phyloP scores from a whole-genome alignment of 2,329 filamentous ascomycete genomes.

The Calonectria pteridis region DNA sequence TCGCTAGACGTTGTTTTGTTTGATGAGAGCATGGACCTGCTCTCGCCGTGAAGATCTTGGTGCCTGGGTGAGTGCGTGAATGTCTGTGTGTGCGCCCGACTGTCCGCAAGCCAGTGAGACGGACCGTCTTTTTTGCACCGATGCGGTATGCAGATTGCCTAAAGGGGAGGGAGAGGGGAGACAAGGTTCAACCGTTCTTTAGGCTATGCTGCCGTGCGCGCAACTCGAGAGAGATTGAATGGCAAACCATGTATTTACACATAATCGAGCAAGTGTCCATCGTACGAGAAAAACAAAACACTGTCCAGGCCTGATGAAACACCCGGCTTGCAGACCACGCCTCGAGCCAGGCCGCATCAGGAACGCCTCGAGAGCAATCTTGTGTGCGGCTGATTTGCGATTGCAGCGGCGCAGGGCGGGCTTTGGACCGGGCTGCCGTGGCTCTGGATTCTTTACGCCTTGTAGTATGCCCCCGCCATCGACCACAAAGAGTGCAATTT shows the following conservation, averaged over 20 bases:
- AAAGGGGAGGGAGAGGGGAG: no score
- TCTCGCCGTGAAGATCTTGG: not conserved
- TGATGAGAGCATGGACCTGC: not conserved
- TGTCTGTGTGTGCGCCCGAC: not conserved
- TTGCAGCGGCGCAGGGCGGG: slow-evolving; percentile 5
- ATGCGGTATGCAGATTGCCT: not conserved
- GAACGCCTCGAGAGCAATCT: not conserved
- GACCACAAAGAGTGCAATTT: slow-evolving; percentile 32
- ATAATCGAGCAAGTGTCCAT: not conserved
- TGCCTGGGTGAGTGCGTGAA: not conserved
- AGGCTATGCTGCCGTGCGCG: not conserved
- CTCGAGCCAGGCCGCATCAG: slow-evolving; percentile 1
- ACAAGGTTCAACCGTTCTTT: not conserved
- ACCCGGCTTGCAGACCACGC: not conserved
- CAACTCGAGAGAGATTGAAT: not conserved
- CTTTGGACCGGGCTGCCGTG: not conserved
- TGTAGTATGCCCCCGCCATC: not conserved
- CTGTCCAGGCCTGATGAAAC: not conserved
- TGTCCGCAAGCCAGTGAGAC: slow-evolving; percentile 1
- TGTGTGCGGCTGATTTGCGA: slow-evolving; percentile 9
- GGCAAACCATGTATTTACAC: not conserved
- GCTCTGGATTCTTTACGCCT: not conserved
- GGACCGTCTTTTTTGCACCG: slow-evolving; percentile 17
- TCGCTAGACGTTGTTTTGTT: slow-evolving; percentile 5
- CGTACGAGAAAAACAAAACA: slow-evolving; percentile 2